A percentile compares a stretch with the other conserved stretches of the same genome.
Conservation (phyloP, 306 rosid genomes). For the Dalbergia cultrata region DNA sequence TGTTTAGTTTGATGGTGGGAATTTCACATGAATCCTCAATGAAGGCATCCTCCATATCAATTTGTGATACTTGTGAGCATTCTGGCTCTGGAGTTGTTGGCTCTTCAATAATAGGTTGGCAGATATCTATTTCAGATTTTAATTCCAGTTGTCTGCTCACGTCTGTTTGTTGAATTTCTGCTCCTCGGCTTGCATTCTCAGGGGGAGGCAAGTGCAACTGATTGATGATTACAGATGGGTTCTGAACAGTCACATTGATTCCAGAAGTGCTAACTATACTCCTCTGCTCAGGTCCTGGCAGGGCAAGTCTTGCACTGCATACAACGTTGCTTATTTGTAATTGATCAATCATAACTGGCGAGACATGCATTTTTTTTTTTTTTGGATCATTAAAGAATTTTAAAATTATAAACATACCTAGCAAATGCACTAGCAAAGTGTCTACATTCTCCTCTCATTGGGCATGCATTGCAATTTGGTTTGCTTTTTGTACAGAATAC, state of each 20-base stretch:
- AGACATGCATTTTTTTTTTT: conserved; percentile 29
- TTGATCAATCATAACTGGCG: conserved; percentile 43
- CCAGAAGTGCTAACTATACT: conserved; percentile 67
- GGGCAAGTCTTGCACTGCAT: conserved; percentile 97
- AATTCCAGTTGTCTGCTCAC: conserved; percentile 49
- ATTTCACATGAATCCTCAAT: conserved; percentile 75
- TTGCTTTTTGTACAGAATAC: conserved; percentile 97
- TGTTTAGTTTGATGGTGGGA: conserved; percentile 84
- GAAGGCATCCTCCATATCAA: conserved; percentile 82
- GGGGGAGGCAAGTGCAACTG: conserved; percentile 68
- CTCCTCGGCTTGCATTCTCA: conserved; percentile 57
- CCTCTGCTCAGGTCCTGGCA: conserved; percentile 92
- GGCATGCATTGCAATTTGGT: conserved; percentile 99
- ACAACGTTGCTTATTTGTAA: conserved; percentile 50
- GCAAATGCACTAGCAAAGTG: conserved; percentile 99
- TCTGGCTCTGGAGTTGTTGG: conserved; percentile 95
- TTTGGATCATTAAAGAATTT: neutral
- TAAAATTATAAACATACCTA: conserved; percentile 60
- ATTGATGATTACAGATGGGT: conserved; percentile 48
- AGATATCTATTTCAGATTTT: conserved; percentile 51
- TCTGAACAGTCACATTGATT: conserved; percentile 52
- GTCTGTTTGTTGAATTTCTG: conserved; percentile 60
- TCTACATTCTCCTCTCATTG: conserved; percentile 98
- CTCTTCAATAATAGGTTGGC: conserved; percentile 96
- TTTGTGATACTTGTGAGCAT: conserved; percentile 52